A percentile compares a stretch with the other conserved stretches of the same genome.
Evolutionary conservation across 179 eudicot genomes (phyloP).

Genomic region (Vitellaria paradoxa): DNA sequence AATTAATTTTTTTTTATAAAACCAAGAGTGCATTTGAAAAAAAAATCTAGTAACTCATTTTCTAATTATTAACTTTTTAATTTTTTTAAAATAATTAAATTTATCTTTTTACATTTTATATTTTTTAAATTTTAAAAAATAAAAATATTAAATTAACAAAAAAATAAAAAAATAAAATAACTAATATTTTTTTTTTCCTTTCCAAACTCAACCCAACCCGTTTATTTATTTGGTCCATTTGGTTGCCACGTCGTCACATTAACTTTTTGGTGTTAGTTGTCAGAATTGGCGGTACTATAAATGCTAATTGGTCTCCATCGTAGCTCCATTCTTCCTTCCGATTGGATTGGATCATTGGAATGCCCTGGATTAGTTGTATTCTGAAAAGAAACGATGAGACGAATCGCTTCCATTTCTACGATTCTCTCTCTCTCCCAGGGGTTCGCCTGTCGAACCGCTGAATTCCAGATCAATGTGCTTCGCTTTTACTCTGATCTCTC

Average conservation of each 20-base stretch:
- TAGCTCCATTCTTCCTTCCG: not conserved
- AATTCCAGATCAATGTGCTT: slow-evolving; percentile 29
- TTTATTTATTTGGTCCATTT: not conserved
- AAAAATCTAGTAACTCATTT: no score
- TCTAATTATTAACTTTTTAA: no score
- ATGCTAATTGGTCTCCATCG: not conserved
- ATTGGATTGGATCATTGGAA: no score
- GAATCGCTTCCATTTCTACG: slow-evolving; percentile 31
- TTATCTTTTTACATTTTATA: no score
- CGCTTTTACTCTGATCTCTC: slow-evolving; percentile 32
- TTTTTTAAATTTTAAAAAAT: no score
- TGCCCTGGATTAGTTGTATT: not conserved
- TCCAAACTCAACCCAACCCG: no score
- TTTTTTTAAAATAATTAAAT: no score
- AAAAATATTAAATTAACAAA: no score
- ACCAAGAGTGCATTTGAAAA: no score
- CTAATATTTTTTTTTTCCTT: no score
- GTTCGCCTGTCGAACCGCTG: slow-evolving; percentile 31
- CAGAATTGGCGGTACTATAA: not conserved
- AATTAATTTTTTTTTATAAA: no score
- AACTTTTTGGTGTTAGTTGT: not conserved
- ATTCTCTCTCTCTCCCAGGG: slow-evolving; percentile 25
- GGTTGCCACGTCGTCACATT: not conserved
- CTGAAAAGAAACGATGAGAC: slow-evolving; percentile 23
- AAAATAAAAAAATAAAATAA: no score